Conservation (phyloP, 352 stramenopile species). For the Pythium graminicola region DNA sequence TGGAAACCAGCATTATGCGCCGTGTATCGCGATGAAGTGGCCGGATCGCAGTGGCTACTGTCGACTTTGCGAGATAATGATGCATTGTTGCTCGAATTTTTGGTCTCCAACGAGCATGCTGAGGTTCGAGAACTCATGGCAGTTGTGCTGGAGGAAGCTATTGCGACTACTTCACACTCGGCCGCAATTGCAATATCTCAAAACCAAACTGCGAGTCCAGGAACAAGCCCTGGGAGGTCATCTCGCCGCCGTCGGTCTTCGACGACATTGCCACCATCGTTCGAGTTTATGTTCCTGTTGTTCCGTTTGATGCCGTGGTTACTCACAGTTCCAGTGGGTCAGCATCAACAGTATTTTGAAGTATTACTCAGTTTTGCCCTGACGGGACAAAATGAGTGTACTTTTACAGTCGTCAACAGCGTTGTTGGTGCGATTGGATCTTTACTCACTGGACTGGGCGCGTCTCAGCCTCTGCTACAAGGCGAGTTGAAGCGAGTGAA, state of each 20-base stretch:
- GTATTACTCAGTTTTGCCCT: constrained; percentile 74
- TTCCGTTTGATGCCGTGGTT: constrained; percentile 74
- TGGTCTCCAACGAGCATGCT: constrained; percentile 58
- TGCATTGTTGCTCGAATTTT: constrained; percentile 57
- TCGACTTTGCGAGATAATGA: constrained; percentile 56
- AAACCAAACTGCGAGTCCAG: background rate
- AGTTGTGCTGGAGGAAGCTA: constrained; percentile 59
- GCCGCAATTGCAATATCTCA: constrained; percentile 8
- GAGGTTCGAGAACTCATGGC: constrained; percentile 70
- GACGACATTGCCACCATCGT: constrained; percentile 49
- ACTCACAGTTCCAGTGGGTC: constrained; percentile 51
- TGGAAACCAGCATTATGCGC: constrained; percentile 64
- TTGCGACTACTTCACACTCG: constrained; percentile 35
- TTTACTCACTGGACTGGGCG: constrained; percentile 51
- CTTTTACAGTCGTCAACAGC: constrained; percentile 76
- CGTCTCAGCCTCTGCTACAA: constrained; percentile 55
- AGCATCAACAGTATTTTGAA: constrained; percentile 72
- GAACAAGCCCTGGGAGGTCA: background rate
- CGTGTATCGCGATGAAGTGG: constrained; percentile 67
- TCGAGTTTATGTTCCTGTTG: constrained; percentile 78
- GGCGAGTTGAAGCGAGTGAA: constrained; percentile 66
- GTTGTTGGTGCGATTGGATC: constrained; percentile 70
- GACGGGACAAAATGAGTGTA: constrained; percentile 73
- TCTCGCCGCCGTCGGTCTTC: constrained; percentile 17
- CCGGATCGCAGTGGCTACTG: constrained; percentile 67